Evolutionary conservation across 164 flowering plant genomes (phyloP), one percentile per base, ranked within the genome.

Genomic region (Vitis labrusca): DNA sequence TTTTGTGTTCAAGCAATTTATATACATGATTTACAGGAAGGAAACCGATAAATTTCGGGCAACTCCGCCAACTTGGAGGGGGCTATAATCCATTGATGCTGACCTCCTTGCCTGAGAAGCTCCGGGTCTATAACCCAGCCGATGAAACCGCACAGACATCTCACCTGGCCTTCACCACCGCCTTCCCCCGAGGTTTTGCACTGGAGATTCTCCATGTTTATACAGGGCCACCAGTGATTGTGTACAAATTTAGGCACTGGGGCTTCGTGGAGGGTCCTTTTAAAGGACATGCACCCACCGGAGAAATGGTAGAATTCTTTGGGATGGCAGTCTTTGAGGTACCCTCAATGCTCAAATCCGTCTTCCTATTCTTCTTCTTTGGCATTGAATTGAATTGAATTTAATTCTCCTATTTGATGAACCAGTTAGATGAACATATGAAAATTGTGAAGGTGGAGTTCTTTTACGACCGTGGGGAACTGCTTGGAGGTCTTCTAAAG

Each of bases 201-300:
- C 86, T 88, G 94, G 94, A 89, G 64, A 88, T 89, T 7, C 17
- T 82, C 8, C 37, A 61, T 6, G 91, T 89, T 15, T 79, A 86
- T 55, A 83, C 91, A 0, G 90, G 88, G 7, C 90, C 94, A 4
- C 94, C 94, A 9, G 67, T 71, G 30, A 82, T 89, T 2, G 73
- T 82, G 27, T 89, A 67, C 84, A 88, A 89, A 78, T 89, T 82
- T 76, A 71, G 94, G 77, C 94, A 88, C 70, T 89, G 94, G 94
- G 94, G 90, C 61, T 84, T 50, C 76, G 82, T 86, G 75, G 94
- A 89, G 66, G 91, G 91, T 0, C 87, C 90, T 30, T 89, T 83
- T 78, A 83, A 76, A 67, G 91, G 86, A 10, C 89, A 88, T 78
- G 83, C 87, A 10, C 27, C 27, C 88, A 89, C 91, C 1, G 89